These are phyloP conservation scores for Lipomyces spencermartinsiae DNA, from an alignment of 805 yeast genomes.

Conservation along the genomic window DNA sequence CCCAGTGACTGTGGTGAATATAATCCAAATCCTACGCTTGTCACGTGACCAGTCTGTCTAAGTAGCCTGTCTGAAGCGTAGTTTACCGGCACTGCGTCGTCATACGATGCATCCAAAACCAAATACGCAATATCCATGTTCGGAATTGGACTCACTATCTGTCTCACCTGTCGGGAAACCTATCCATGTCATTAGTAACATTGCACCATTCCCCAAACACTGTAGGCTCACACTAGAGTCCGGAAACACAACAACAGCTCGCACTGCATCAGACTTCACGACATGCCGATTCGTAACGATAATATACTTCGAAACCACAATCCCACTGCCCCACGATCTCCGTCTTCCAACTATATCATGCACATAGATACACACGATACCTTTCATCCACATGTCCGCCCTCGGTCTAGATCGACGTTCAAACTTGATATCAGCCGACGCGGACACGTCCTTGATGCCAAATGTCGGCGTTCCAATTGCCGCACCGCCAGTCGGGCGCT, in stretches of 20 bases:
- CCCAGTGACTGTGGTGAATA: constrained; percentile 11
- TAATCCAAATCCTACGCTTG: constrained; percentile 19
- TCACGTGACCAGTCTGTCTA: neutral
- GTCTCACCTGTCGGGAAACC: neutral
- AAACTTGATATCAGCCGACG: neutral
- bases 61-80: neutral
- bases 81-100: neutral
- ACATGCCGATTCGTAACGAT: constrained; percentile 30
- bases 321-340: constrained; percentile 29
- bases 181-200: neutral
- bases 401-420: neutral
- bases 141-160: constrained; percentile 4
- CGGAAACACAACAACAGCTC: neutral
- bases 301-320: constrained; percentile 3
- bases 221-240: neutral
- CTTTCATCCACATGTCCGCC: neutral
- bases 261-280: neutral
- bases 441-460: constrained; percentile 8
- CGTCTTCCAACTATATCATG: neutral
- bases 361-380: constrained; percentile 16
- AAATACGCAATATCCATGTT: neutral
- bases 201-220: neutral
- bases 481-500: neutral
- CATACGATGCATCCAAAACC: neutral
- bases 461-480: neutral